These are phyloP conservation scores for Trifolium subterraneum DNA, from an alignment of 306 rosid genomes.

Conservation along the genomic window DNA sequence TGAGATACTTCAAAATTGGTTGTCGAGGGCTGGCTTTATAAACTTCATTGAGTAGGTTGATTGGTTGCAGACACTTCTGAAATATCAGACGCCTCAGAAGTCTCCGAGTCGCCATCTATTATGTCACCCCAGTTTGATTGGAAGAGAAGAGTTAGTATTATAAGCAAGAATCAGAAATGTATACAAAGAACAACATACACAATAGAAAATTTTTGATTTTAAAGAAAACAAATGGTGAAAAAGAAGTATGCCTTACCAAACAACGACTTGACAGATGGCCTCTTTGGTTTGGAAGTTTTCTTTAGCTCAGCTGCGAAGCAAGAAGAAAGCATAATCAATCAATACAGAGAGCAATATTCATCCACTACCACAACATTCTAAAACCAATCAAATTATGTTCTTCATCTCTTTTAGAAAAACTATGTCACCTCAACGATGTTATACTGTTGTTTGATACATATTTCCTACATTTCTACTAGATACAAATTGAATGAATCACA, in stretches of 20 bases:
- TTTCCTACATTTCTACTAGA: no score
- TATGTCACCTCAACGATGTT: no score
- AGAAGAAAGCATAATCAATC: constrained; percentile 21
- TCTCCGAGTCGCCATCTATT: constrained; percentile 64
- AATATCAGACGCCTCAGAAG: constrained; percentile 54
- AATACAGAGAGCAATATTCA: constrained; percentile 5
- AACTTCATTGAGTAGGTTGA: constrained; percentile 56
- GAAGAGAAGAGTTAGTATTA: constrained; percentile 7
- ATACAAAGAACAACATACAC: background rate
- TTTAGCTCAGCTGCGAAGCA: constrained; percentile 72
- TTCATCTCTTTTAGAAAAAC: no score
- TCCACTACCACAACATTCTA: background rate
- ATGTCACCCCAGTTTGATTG: constrained; percentile 34
- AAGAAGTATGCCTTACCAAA: constrained; percentile 64
- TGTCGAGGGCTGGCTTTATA: constrained; percentile 57
- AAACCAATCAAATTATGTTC: background rate
- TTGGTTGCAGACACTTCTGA: constrained; percentile 42
- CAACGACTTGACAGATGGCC: constrained; percentile 81
- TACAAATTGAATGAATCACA: no score
- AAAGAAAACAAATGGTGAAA: background rate
- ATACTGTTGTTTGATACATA: no score
- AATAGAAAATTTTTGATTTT: background rate
- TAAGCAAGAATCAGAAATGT: background rate
- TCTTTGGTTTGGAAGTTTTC: constrained; percentile 69
- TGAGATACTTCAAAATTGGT: constrained; percentile 53